These are phyloP conservation scores for Pseudozyma tsukubaensis DNA, from an alignment of 1,284 basidiomycete species.

Conservation along the genomic window DNA sequence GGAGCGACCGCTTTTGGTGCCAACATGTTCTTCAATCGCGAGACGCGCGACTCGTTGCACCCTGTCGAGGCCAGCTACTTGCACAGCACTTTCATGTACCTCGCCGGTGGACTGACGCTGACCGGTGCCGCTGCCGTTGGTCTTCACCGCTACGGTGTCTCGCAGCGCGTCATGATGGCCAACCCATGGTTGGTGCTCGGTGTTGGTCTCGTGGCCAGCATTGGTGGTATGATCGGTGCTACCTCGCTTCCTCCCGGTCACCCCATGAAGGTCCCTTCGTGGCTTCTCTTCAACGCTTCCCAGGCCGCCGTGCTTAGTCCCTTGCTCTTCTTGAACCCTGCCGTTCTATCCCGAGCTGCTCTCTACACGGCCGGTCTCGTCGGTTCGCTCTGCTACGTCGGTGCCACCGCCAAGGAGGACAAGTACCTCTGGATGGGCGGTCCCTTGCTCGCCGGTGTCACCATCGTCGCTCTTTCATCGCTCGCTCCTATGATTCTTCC, in stretches of 20 bases:
- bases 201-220: constrained; percentile 75
- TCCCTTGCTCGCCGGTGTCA: constrained; percentile 77
- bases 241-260: constrained; percentile 63
- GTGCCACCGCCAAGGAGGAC: constrained; percentile 87
- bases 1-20: constrained; percentile 64
- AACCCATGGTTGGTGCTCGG: constrained; percentile 91
- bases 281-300: constrained; percentile 80
- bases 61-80: constrained; percentile 72
- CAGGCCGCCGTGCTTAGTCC: constrained; percentile 79
- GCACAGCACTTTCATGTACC: constrained; percentile 86
- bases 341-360: constrained; percentile 86
- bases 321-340: constrained; percentile 85
- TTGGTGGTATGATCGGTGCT: constrained; percentile 69
- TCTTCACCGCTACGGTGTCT: constrained; percentile 80
- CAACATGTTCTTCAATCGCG: constrained; percentile 67
- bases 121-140: constrained; percentile 82
- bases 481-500: constrained; percentile 88
- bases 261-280: constrained; percentile 68
- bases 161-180: constrained; percentile 80
- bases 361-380: constrained; percentile 88
- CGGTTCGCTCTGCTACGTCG: constrained; percentile 83
- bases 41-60: constrained; percentile 59
- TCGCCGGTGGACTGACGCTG: constrained; percentile 81
- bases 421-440: constrained; percentile 84
- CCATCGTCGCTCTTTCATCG: constrained; percentile 85